Base-by-base conservation (phyloP, 768 basidiomycete species). In the Lanmaoa rubissima region DNA sequence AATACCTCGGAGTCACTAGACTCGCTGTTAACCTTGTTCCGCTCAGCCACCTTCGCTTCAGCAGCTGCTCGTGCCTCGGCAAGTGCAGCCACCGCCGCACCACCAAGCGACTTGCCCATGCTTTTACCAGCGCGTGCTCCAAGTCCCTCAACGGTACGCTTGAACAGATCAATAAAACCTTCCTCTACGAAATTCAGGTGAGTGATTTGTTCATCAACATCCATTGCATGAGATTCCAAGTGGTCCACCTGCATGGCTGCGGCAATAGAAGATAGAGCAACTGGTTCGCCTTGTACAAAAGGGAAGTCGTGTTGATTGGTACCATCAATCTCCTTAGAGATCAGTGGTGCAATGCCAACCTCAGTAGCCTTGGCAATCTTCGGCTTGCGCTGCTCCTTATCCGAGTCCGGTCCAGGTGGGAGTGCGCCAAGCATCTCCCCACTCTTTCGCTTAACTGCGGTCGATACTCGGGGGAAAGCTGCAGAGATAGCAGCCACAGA, bases 111-210 rank as follows among this genome's bases (percentile, higher is more conserved):
- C 64, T 85, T 89, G 51, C 80, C 79, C 66, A 78, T 74, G 49
- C 79, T 79, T 65, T 84, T 89, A 32, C 80, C 79, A 44, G 77
- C 65, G 5, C 81, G 82, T 17, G 82, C 76, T 17, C 86, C 86
- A 31, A 87, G 74, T 16, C 79, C 86, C 67, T 88, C 84, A 0
- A 91, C 82, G 1, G 84, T 89, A 65, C 82, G 84, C 74, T 88
- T 92, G 48, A 92, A 76, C 17, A 79, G 75, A 62, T 83, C 81
- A 42, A 92, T 77, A 60, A 87, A 80, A 21, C 80, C 86, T 32
- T 81, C 69, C 5, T 70, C 62, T 19, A 50, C 50, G 28, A 52
- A 41, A 41, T 65, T 49, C 43, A 63, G 32, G 24, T 34, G 54
- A 53, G 36, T 46, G 16, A 48, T 48, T 42, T 56, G 57, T 45